Conservation (phyloP, 2,329 filamentous ascomycete species). For the Coniochaeta sp. region DNA sequence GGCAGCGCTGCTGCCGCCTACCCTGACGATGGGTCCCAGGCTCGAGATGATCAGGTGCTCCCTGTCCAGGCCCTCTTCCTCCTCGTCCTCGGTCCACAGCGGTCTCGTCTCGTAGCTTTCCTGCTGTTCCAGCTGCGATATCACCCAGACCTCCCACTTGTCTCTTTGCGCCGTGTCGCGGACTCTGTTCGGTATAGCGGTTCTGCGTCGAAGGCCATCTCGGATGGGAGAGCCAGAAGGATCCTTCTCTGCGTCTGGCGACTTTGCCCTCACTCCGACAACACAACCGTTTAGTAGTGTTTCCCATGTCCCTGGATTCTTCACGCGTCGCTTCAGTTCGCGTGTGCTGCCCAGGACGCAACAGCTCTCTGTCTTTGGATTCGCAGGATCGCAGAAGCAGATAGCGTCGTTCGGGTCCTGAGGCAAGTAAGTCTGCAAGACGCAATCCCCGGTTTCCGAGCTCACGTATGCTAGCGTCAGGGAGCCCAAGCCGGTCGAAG, state of each 20-base stretch:
- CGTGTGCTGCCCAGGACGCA: slow-evolving; percentile 45
- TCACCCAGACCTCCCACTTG: slow-evolving; percentile 49
- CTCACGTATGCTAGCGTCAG: slow-evolving; percentile 60
- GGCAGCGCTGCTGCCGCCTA: slow-evolving; percentile 59
- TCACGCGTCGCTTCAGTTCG: slow-evolving; percentile 44
- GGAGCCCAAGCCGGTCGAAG: slow-evolving; percentile 48
- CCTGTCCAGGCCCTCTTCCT: neutral
- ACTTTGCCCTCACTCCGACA: slow-evolving; percentile 49
- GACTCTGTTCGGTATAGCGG: neutral
- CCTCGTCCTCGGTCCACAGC: slow-evolving; percentile 29
- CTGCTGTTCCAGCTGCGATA: slow-evolving; percentile 35
- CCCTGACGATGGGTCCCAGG: slow-evolving; percentile 55
- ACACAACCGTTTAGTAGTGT: slow-evolving; percentile 52
- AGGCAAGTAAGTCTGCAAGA: slow-evolving; percentile 57
- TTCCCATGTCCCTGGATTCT: slow-evolving; percentile 61
- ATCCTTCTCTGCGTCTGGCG: slow-evolving; percentile 4
- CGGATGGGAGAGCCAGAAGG: slow-evolving; percentile 1
- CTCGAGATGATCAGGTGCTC: slow-evolving; percentile 54
- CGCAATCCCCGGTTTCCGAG: slow-evolving; percentile 50
- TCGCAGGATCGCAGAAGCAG: slow-evolving; percentile 42
- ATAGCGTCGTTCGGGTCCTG: slow-evolving; percentile 46
- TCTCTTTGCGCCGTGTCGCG: slow-evolving; percentile 5
- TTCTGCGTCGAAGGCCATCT: neutral
- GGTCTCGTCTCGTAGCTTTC: slow-evolving; percentile 37
- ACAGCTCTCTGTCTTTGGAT: slow-evolving; percentile 32